phyloP scores from a whole-genome alignment of 768 basidiomycete species.

The Cystobasidium onofrii region DNA sequence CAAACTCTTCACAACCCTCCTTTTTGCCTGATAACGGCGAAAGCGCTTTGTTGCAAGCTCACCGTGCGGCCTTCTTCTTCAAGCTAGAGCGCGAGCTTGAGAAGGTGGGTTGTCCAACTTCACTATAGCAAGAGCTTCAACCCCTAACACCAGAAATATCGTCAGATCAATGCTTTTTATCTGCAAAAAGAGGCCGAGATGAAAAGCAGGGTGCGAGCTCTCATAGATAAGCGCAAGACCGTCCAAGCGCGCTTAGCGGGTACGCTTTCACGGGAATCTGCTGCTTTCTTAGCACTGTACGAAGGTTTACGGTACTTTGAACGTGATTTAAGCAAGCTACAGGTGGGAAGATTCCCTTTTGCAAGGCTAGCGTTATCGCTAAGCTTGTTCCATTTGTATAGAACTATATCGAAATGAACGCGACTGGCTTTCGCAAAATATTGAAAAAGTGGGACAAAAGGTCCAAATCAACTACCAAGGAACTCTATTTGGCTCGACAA shows the following conservation, averaged over 20 bases:
- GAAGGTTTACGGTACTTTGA: constrained; percentile 93
- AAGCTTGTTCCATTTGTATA: background rate
- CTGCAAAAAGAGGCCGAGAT: constrained; percentile 94
- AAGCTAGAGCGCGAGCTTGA: constrained; percentile 94
- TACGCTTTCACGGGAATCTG: constrained; percentile 49
- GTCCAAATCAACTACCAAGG: constrained; percentile 88
- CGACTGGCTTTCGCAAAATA: constrained; percentile 91
- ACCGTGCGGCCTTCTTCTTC: constrained; percentile 97
- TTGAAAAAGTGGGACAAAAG: constrained; percentile 98
- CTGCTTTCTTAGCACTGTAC: constrained; percentile 59
- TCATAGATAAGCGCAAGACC: constrained; percentile 79
- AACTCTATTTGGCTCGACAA: constrained; percentile 87
- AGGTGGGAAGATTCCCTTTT: constrained; percentile 53
- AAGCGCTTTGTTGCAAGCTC: constrained; percentile 79
- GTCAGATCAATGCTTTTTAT: constrained; percentile 93
- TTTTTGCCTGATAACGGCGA: constrained; percentile 43
- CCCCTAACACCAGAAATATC: background rate
- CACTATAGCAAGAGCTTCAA: background rate
- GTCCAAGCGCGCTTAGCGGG: constrained; percentile 64
- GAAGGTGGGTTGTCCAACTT: constrained; percentile 56
- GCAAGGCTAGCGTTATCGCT: background rate
- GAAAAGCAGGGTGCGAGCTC: constrained; percentile 78
- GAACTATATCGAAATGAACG: constrained; percentile 98
- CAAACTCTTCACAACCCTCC: constrained; percentile 44
- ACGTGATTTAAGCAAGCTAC: constrained; percentile 85